Conservation (phyloP, 805 yeast species). For the Sungouiella thailandica region DNA sequence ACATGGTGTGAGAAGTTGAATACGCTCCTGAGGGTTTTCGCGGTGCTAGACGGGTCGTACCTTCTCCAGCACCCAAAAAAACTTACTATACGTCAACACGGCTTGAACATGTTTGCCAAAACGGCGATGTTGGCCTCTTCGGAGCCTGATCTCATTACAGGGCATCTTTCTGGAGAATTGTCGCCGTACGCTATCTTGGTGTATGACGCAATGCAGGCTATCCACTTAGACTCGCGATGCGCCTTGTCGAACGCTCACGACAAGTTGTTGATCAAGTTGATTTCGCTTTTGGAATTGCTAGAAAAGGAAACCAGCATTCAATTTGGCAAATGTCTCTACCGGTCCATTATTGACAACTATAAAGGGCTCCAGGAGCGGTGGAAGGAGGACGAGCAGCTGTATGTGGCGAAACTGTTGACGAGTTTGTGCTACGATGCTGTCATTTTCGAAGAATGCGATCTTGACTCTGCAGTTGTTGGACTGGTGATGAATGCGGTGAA, state of each 20-base stretch:
- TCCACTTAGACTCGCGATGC: not conserved
- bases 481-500: slow-evolving; percentile 18
- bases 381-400: slow-evolving; percentile 9
- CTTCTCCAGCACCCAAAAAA: slow-evolving; percentile 28
- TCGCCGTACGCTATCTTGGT: no score
- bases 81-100: slow-evolving; percentile 21
- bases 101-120: slow-evolving; percentile 18
- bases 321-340: no score
- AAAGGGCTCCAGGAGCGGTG: slow-evolving; percentile 12
- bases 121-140: slow-evolving; percentile 4
- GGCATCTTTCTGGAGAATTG: no score
- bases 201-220: not conserved
- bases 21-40: slow-evolving; percentile 25
- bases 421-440: slow-evolving; percentile 8
- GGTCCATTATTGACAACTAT: slow-evolving; percentile 11
- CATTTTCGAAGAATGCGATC: slow-evolving; percentile 9
- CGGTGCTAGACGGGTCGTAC: slow-evolving; percentile 33
- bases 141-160: not conserved
- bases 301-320: no score
- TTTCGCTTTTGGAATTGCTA: not conserved
- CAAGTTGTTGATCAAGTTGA: not conserved
- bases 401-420: slow-evolving; percentile 7
- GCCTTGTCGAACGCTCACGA: not conserved
- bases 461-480: slow-evolving; percentile 12
- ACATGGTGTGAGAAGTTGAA: slow-evolving; percentile 23